phyloP scores from a whole-genome alignment of 2,329 filamentous ascomycete genomes.

The Chaetomiaceae sp. region DNA sequence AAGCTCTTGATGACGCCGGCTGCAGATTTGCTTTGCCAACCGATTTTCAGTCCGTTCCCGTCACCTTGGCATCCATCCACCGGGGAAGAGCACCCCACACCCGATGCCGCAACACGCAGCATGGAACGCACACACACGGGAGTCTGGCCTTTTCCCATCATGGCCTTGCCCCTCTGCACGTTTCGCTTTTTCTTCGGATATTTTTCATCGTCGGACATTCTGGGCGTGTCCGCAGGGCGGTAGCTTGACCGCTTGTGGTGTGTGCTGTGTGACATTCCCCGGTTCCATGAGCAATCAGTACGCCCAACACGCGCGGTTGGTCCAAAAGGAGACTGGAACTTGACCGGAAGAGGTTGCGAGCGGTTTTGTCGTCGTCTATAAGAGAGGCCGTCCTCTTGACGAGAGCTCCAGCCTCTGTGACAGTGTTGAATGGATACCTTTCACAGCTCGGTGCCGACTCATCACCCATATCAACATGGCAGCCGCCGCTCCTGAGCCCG shows the following conservation, averaged over 20 bases:
- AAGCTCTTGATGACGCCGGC: neutral
- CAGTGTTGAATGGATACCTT: neutral
- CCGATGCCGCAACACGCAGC: neutral
- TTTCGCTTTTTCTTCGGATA: neutral
- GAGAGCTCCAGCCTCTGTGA: neutral
- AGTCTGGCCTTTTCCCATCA: neutral
- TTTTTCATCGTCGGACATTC: neutral
- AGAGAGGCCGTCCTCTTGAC: neutral
- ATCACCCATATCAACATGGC: slow-evolving; percentile 2
- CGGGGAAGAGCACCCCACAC: slow-evolving; percentile 8
- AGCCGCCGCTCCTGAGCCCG: neutral
- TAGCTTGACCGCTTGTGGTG: neutral
- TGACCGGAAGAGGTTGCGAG: neutral
- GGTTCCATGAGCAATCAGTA: neutral
- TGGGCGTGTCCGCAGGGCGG: neutral
- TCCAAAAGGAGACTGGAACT: neutral
- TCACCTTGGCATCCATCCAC: neutral
- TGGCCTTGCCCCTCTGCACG: neutral
- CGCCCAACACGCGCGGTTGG: neutral
- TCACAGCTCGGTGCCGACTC: neutral
- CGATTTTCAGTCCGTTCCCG: neutral
- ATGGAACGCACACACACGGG: neutral
- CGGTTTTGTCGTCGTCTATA: neutral
- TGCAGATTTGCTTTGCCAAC: neutral
- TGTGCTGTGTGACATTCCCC: neutral